phyloP scores from a whole-genome alignment of 164 flowering plant genomes.

The Pachysandra terminalis region DNA sequence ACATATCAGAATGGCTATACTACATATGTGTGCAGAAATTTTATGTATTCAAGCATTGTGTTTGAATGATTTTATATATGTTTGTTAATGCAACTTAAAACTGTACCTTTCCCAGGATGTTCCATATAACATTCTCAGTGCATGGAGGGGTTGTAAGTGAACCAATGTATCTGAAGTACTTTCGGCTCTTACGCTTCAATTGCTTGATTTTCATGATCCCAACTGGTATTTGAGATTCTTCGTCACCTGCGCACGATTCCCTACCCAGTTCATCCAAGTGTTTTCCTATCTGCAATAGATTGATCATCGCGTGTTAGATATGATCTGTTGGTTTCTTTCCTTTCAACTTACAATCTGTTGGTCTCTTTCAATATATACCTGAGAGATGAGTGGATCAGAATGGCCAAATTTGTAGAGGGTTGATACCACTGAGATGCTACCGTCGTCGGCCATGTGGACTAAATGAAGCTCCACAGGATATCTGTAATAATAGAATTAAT shows the following conservation, averaged over 20 bases:
- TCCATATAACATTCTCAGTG: slow-evolving; percentile 50
- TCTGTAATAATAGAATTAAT: slow-evolving; percentile 21
- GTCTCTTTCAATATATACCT: slow-evolving; percentile 42
- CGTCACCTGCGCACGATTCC: slow-evolving; percentile 25
- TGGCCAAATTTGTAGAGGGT: slow-evolving; percentile 39
- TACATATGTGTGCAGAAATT: no score
- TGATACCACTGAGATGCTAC: slow-evolving; percentile 39
- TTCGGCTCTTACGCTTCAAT: slow-evolving; percentile 28
- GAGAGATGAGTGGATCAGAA: slow-evolving; percentile 39
- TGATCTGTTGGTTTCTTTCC: no score
- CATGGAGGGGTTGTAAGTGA: slow-evolving; percentile 64
- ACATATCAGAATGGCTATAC: no score
- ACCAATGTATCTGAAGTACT: slow-evolving; percentile 57
- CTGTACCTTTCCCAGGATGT: slow-evolving; percentile 45
- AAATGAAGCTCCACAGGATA: slow-evolving; percentile 58
- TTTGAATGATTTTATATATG: no score
- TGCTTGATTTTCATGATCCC: slow-evolving; percentile 26
- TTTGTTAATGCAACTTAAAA: no score
- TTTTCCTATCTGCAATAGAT: slow-evolving; percentile 20
- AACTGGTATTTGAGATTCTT: slow-evolving; percentile 26
- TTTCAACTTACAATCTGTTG: no score
- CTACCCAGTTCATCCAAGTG: slow-evolving; percentile 24
- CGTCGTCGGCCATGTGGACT: slow-evolving; percentile 45
- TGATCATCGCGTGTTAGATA: no score
- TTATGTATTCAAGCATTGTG: no score